These are phyloP conservation scores for Rhynchospora pubera DNA, from an alignment of 176 grass and related monocot genomes.

Conservation along the genomic window DNA sequence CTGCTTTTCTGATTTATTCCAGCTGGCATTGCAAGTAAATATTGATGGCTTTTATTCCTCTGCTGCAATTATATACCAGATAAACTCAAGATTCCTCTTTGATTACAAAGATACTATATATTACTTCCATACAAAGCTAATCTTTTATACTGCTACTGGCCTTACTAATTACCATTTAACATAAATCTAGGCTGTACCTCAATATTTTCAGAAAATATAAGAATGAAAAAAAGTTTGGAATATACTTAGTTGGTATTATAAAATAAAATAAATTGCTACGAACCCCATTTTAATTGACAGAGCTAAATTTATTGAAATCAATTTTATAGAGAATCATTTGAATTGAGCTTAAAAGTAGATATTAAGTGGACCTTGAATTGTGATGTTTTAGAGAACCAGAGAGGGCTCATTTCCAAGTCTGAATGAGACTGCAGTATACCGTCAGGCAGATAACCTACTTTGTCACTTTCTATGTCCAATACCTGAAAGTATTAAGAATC, in stretches of 20 bases:
- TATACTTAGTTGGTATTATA: not conserved
- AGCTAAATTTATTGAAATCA: not conserved
- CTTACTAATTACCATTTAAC: not conserved
- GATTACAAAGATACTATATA: not conserved
- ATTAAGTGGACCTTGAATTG: conserved; percentile 36
- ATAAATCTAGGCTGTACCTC: not conserved
- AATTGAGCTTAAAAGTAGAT: not conserved
- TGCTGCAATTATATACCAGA: conserved; percentile 28
- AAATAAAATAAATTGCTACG: no score
- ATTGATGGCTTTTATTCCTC: conserved; percentile 31
- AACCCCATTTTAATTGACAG: not conserved
- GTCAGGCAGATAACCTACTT: conserved; percentile 62
- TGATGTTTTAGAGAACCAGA: conserved; percentile 48
- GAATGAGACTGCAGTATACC: conserved; percentile 64
- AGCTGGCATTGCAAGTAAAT: conserved; percentile 67
- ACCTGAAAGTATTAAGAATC: not conserved
- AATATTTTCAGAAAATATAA: conserved; percentile 1
- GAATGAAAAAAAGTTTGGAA: not conserved
- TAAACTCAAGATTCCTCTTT: not conserved
- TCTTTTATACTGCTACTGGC: not conserved
- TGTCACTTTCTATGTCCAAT: conserved; percentile 19
- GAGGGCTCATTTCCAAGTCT: conserved; percentile 80
- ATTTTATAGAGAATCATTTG: not conserved
- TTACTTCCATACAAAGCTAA: not conserved
- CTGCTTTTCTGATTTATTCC: conserved; percentile 78